Evolutionary conservation across 2,329 filamentous ascomycete species (phyloP).

Genomic region (Aureobasidium namibiae): DNA sequence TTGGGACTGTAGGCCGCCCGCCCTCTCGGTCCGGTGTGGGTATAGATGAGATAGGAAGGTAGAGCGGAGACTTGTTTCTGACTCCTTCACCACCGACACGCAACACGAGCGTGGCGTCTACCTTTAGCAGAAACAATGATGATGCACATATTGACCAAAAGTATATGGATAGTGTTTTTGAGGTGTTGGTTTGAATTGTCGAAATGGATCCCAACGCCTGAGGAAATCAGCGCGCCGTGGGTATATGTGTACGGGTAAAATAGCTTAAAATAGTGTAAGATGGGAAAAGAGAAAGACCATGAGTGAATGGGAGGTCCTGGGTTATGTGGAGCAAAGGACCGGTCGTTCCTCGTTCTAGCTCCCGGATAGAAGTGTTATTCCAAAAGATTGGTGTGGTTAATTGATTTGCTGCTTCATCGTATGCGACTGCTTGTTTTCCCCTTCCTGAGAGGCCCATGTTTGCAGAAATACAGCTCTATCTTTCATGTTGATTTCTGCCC

Average conservation of each 20-base stretch:
- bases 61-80: not conserved
- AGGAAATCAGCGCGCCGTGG: slow-evolving; percentile 1
- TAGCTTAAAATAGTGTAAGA: not conserved
- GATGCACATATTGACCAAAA: not conserved
- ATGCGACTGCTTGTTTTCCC: not conserved
- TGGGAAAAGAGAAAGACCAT: not conserved
- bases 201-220: slow-evolving; percentile 1
- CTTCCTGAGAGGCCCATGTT: not conserved
- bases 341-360: not conserved
- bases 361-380: not conserved
- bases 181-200: not conserved
- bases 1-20: not conserved
- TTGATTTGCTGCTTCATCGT: not conserved
- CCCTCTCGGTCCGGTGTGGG: not conserved
- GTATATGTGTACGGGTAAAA: slow-evolving; percentile 6
- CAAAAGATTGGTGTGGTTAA: not conserved
- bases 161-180: not conserved
- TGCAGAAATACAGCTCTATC: not conserved
- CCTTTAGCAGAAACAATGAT: not conserved
- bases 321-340: not conserved
- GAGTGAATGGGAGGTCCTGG: too few relatives aligned
- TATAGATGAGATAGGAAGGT: not conserved
- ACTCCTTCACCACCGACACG: too few relatives aligned
- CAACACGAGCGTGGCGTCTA: not conserved
- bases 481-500: not conserved